These are phyloP conservation scores for Phytopythium oedochilum DNA, from an alignment of 352 stramenopile genomes.

Conservation along the genomic window DNA sequence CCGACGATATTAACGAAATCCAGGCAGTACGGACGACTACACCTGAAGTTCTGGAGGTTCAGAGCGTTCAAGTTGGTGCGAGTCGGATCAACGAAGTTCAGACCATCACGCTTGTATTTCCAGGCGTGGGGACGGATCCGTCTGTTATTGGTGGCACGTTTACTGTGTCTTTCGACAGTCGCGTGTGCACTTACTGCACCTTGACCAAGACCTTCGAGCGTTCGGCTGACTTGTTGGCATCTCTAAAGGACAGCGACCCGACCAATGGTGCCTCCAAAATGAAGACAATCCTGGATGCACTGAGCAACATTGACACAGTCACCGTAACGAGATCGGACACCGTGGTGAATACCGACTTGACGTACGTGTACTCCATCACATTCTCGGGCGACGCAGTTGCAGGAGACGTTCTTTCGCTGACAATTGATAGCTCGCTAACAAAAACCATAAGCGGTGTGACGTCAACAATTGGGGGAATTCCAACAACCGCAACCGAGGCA, in stretches of 20 bases:
- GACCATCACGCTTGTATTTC: constrained; percentile 71
- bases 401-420: constrained; percentile 83
- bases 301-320: constrained; percentile 62
- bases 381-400: constrained; percentile 80
- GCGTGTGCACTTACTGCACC: constrained; percentile 66
- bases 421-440: constrained; percentile 20
- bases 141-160: constrained; percentile 42
- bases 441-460: constrained; percentile 1
- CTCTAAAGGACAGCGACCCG: constrained; percentile 18
- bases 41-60: constrained; percentile 77
- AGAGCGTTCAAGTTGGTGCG: constrained; percentile 80
- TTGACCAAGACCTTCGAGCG: constrained; percentile 43
- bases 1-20: constrained; percentile 90
- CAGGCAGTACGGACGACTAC: constrained; percentile 85
- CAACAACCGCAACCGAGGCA: constrained; percentile 28
- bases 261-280: constrained; percentile 6
- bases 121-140: constrained; percentile 44
- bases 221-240: constrained; percentile 33
- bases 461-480: constrained; percentile 17
- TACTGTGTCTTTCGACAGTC: constrained; percentile 60
- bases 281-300: constrained; percentile 19
- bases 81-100: constrained; percentile 76
- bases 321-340: constrained; percentile 23
- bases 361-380: constrained; percentile 75
- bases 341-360: constrained; percentile 34